These are phyloP conservation scores for Ophiostoma piceae DNA, from an alignment of 2,329 filamentous ascomycete species.

Conservation along the genomic window DNA sequence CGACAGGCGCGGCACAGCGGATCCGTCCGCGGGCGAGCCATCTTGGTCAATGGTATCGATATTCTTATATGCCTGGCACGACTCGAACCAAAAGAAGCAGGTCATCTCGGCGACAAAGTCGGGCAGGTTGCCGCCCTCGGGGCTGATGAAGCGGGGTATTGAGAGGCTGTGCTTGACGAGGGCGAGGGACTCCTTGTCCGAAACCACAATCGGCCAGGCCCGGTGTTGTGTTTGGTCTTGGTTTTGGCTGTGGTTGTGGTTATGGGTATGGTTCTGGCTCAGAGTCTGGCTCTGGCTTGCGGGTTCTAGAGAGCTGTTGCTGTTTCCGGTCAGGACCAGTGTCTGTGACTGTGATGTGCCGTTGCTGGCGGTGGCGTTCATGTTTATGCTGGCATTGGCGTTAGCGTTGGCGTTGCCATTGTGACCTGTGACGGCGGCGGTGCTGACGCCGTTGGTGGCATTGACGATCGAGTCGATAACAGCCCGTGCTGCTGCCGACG, in stretches of 20 bases:
- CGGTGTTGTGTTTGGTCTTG: too few species aligned
- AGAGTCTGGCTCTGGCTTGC: neutral
- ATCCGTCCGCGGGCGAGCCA: too few species aligned
- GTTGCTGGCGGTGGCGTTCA: neutral
- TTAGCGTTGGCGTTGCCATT: neutral
- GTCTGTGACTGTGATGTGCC: neutral
- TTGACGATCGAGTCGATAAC: conserved; percentile 21
- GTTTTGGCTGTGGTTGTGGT: neutral
- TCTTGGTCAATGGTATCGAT: conserved; percentile 57
- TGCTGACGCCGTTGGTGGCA: neutral
- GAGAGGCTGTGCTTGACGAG: conserved; percentile 58
- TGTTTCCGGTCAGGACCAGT: neutral
- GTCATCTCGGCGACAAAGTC: conserved; percentile 90
- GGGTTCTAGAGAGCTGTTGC: neutral
- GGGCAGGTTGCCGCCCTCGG: conserved; percentile 67
- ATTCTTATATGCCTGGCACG: conserved; percentile 67
- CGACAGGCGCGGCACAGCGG: conserved; percentile 51
- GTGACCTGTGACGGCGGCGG: neutral
- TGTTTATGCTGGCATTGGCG: neutral
- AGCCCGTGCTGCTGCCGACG: neutral
- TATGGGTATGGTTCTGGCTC: neutral
- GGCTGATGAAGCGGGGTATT: conserved; percentile 70
- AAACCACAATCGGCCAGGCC: conserved; percentile 29
- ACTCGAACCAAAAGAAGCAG: conserved; percentile 97
- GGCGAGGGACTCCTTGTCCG: conserved; percentile 38